Percentiles rank a stretch among this genome's conserved stretches.
These are phyloP conservation scores for Acanthamoeba triangularis DNA, from an alignment of 208 protist genomes.

Conservation along the genomic window DNA sequence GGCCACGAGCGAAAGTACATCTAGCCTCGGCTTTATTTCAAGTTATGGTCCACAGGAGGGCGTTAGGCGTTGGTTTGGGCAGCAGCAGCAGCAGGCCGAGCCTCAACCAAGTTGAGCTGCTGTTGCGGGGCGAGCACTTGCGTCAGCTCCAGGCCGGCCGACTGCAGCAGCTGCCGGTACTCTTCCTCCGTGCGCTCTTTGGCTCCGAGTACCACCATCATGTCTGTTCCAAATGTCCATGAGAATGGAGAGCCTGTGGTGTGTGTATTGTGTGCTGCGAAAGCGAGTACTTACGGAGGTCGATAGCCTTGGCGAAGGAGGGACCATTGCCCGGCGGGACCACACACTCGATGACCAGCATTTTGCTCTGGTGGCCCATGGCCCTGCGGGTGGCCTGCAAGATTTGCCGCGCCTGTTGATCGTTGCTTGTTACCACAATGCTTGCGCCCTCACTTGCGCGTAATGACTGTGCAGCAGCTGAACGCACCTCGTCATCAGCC, in stretches of 20 bases:
- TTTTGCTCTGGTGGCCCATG: neutral
- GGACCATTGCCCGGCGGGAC: neutral
- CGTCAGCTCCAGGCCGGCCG: neutral
- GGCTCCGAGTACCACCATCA: neutral
- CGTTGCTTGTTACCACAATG: neutral
- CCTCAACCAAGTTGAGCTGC: neutral
- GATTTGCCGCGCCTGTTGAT: neutral
- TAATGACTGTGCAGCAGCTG: too few relatives aligned
- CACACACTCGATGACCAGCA: neutral
- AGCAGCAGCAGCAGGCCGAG: too few relatives aligned
- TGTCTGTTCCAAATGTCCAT: neutral
- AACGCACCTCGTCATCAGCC: neutral
- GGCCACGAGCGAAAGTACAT: neutral
- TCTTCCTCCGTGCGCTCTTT: slow-evolving; percentile 28
- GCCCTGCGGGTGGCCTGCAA: neutral
- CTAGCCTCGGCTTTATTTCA: too few relatives aligned
- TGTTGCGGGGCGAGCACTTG: neutral
- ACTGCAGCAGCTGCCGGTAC: neutral
- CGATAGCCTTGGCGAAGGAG: neutral
- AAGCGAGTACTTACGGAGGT: neutral
- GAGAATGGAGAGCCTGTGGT: too few relatives aligned
- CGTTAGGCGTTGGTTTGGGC: too few relatives aligned
- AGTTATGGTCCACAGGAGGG: too few relatives aligned
- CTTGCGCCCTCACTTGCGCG: neutral
- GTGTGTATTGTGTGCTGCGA: neutral